phyloP scores from a whole-genome alignment of 139 green algal genomes.

The Chlorella sp. region DNA sequence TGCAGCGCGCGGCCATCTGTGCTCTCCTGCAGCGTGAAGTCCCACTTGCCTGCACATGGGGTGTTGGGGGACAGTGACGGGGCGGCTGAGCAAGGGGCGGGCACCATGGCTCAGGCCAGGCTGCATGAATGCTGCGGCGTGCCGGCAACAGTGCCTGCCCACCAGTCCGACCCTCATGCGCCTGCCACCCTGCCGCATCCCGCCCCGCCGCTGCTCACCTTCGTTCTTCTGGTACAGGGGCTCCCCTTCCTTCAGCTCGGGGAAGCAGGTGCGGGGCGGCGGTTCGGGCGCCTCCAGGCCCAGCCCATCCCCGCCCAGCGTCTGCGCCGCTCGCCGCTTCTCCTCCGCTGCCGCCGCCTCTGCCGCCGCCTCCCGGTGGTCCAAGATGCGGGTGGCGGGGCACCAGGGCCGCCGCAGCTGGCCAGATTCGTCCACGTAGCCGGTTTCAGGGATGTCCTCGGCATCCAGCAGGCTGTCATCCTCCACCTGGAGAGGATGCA shows the following conservation, averaged over 20 bases:
- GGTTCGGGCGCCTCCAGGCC: background rate
- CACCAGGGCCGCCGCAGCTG: conserved; percentile 86
- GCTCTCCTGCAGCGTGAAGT: conserved; percentile 77
- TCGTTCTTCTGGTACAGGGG: conserved; percentile 80
- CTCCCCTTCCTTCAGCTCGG: conserved; percentile 51
- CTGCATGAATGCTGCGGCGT: too few species aligned
- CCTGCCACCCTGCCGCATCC: too few species aligned
- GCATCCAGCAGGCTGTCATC: conserved; percentile 71
- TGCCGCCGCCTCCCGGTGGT: conserved; percentile 78
- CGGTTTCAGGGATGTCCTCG: conserved; percentile 55
- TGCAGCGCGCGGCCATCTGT: conserved; percentile 61
- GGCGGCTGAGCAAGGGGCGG: background rate
- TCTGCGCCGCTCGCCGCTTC: conserved; percentile 31
- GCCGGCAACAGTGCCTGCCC: too few species aligned
- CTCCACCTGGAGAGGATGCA: conserved; percentile 50
- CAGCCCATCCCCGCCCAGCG: background rate
- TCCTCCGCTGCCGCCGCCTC: conserved; percentile 59
- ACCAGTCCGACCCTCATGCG: too few species aligned
- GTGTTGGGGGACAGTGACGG: background rate
- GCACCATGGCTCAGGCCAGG: too few species aligned
- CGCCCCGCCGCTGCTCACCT: conserved; percentile 29
- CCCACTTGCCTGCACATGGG: conserved; percentile 62
- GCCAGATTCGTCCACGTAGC: conserved; percentile 68
- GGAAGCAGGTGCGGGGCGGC: conserved; percentile 42
- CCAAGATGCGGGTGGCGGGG: conserved; percentile 79